phyloP scores from a whole-genome alignment of 768 basidiomycete species.

The Lentinula sp. region DNA sequence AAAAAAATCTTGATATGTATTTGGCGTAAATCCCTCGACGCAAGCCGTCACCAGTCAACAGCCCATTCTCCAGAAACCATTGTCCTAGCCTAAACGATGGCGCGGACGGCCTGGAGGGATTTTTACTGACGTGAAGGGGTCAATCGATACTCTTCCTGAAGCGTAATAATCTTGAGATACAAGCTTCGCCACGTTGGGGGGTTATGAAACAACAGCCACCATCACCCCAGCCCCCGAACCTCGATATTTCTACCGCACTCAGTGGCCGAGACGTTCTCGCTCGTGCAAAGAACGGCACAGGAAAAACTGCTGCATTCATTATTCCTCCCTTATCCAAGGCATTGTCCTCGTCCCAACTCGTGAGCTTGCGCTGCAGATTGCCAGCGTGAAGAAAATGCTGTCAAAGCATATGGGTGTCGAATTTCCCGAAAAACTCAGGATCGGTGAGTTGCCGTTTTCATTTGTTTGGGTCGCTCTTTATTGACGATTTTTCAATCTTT shows the following conservation, averaged over 20 bases:
- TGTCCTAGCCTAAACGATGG: no score
- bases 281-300: conserved; percentile 94
- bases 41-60: no score
- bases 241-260: conserved; percentile 93
- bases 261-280: conserved; percentile 92
- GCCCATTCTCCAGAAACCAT: no score
- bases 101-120: no score
- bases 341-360: conserved; percentile 97
- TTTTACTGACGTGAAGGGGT: no score
- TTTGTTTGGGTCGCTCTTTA: background rate
- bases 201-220: no score
- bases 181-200: no score
- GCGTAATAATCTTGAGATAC: no score
- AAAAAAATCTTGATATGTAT: no score
- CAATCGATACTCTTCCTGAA: no score
- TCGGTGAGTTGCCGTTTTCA: conserved; percentile 22
- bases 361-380: conserved; percentile 95
- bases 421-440: conserved; percentile 98
- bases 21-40: no score
- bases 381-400: conserved; percentile 95
- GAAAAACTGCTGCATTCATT: conserved; percentile 98
- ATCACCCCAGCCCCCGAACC: no score
- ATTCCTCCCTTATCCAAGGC: conserved; percentile 94
- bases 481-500: conserved; percentile 19
- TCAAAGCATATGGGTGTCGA: conserved; percentile 94